These are phyloP conservation scores for Fusarium begoniae DNA, from an alignment of 2,329 filamentous ascomycete genomes.

Conservation along the genomic window DNA sequence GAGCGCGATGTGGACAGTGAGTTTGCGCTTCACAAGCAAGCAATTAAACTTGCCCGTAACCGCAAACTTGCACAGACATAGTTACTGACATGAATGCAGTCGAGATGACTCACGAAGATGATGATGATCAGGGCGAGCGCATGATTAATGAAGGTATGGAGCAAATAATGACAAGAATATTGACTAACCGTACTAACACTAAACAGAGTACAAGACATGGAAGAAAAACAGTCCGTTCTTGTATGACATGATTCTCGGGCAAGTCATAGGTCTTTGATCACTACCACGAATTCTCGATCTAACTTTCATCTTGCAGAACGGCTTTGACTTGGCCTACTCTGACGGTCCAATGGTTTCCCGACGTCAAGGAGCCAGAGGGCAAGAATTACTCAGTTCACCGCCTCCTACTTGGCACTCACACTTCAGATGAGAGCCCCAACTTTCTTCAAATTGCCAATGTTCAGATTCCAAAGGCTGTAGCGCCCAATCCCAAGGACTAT, in stretches of 20 bases:
- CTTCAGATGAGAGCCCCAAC: slow-evolving; percentile 84
- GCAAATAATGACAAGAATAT: neutral
- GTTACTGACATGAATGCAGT: slow-evolving; percentile 38
- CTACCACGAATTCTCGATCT: neutral
- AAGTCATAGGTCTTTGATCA: slow-evolving; percentile 22
- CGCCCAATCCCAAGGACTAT: slow-evolving; percentile 82
- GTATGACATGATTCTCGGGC: slow-evolving; percentile 96
- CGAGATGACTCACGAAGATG: slow-evolving; percentile 68
- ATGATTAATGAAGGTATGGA: slow-evolving; percentile 86
- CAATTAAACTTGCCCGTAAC: neutral
- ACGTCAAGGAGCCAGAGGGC: slow-evolving; percentile 86
- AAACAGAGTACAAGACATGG: slow-evolving; percentile 96
- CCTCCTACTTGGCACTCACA: slow-evolving; percentile 93
- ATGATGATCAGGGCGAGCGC: slow-evolving; percentile 80
- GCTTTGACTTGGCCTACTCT: slow-evolving; percentile 97
- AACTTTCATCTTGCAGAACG: slow-evolving; percentile 60
- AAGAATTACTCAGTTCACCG: slow-evolving; percentile 90
- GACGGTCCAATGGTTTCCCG: slow-evolving; percentile 97
- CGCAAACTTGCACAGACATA: neutral
- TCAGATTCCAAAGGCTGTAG: slow-evolving; percentile 83
- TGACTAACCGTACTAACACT: slow-evolving; percentile 23
- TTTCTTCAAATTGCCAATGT: slow-evolving; percentile 95
- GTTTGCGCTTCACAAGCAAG: slow-evolving; percentile 29
- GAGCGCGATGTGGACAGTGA: slow-evolving; percentile 51
- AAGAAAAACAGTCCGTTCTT: slow-evolving; percentile 99